phyloP scores from a whole-genome alignment of 176 grass and related monocot species.

The Thinopyrum elongatum region DNA sequence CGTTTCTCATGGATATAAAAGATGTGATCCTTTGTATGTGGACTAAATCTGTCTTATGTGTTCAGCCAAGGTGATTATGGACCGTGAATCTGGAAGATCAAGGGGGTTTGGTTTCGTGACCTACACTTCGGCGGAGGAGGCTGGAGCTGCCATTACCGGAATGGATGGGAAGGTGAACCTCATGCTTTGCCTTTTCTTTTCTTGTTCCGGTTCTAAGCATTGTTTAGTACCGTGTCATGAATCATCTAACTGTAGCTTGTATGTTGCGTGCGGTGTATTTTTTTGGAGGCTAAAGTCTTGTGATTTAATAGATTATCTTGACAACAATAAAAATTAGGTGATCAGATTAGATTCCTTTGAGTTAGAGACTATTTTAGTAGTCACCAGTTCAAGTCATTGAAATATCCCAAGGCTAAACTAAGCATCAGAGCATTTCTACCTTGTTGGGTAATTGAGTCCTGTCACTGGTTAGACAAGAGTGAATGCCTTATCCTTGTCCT shows the following conservation, averaged over 20 bases:
- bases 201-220: neutral
- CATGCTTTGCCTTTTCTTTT: neutral
- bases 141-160: slow-evolving; percentile 46
- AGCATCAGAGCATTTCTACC: neutral
- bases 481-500: neutral
- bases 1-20: neutral
- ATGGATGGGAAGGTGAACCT: slow-evolving; percentile 67
- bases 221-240: neutral
- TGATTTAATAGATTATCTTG: neutral
- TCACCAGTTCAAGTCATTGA: neutral
- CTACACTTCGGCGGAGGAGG: slow-evolving; percentile 52
- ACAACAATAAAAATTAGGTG: neutral
- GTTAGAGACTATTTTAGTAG: neutral
- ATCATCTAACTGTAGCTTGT: neutral
- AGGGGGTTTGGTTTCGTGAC: slow-evolving; percentile 80
- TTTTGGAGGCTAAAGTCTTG: neutral
- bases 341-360: neutral
- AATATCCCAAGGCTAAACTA: neutral
- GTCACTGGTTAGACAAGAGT: neutral
- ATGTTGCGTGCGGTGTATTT: neutral
- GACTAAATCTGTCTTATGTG: neutral
- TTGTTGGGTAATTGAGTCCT: neutral
- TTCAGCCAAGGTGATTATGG: slow-evolving; percentile 64
- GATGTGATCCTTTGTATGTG: neutral
- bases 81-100: slow-evolving; percentile 55